Evolutionary conservation across 345 rosid species (phyloP).

Genomic region (Ceriops tagal): DNA sequence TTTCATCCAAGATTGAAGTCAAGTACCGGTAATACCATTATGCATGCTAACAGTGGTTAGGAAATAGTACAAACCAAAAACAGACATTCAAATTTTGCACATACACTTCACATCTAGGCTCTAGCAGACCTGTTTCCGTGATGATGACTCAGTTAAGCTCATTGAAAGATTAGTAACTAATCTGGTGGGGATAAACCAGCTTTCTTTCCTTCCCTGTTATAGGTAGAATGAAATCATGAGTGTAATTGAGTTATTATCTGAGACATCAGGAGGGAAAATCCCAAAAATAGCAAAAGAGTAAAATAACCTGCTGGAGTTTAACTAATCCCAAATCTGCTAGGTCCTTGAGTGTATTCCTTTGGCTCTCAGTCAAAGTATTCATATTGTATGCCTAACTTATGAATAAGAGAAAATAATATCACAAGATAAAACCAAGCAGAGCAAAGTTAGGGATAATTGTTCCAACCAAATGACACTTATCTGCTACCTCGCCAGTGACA

Average conservation of each 20-base stretch:
- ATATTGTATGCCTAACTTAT: slow-evolving; percentile 70
- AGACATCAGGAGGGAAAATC: neutral
- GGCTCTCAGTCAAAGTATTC: slow-evolving; percentile 77
- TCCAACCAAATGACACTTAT: neutral
- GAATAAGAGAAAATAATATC: slow-evolving; percentile 3
- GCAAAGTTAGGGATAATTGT: neutral
- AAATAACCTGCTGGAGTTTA: slow-evolving; percentile 89
- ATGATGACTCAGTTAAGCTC: slow-evolving; percentile 84
- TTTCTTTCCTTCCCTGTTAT: slow-evolving; percentile 82
- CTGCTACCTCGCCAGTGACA: slow-evolving; percentile 74
- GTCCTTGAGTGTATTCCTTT: slow-evolving; percentile 64
- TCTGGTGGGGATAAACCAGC: slow-evolving; percentile 96
- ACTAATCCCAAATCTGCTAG: slow-evolving; percentile 93
- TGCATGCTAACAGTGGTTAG: neutral
- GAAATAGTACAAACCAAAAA: neutral
- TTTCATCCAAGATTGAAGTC: slow-evolving; percentile 4
- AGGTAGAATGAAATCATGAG: slow-evolving; percentile 9
- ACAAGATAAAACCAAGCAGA: slow-evolving; percentile 8
- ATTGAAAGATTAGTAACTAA: slow-evolving; percentile 84
- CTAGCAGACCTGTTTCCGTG: slow-evolving; percentile 66
- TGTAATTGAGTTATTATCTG: slow-evolving; percentile 3
- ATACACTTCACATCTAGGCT: slow-evolving; percentile 3
- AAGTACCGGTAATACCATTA: neutral
- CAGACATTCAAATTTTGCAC: neutral
- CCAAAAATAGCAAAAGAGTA: neutral